Evolutionary conservation across 768 basidiomycete species (phyloP), one percentile per base, ranked within the genome.

Genomic region (Lentinus tigrinus): DNA sequence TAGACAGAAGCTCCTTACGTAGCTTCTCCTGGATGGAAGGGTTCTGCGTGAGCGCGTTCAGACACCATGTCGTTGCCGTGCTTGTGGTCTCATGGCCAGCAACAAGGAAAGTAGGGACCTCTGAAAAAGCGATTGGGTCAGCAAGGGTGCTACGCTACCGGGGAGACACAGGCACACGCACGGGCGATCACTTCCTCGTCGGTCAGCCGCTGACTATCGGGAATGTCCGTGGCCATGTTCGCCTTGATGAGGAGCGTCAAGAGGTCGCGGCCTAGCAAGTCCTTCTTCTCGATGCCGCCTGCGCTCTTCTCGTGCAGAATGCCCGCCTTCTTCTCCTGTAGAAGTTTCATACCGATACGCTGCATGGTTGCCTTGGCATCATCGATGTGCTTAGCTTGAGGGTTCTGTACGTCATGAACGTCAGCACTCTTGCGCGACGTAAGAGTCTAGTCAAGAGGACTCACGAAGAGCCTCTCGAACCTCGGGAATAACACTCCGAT

Each of bases 161-260:
- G 17, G n/a, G 24, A 44, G 34, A 13, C 34, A 3, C 38, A 17
- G 37, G 28, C 14, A 10, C 3, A 73, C 83, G 57, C 62, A 87
- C 78, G 81, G 6, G 75, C 74, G 2, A 87, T 57, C 16, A 90
- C 83, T 58, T 89, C 88, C 27, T 77, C 77, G 54, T 90, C 87
- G 0, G 77, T 77, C 72, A 89, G 73, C 39, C 73, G 73, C 65
- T 85, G 84, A 42, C 63, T 72, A 6, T 78, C 77, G 0, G 80
- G 78, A 7, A 85, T 62, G 64, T 88, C 83, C 1, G 77, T 80
- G 1, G 83, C 78, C 72, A 85, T 79, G 64, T 88, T 89, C 3
- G 86, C 85, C 54, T 77, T 75, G 37, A 88, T 72, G 4, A 88
- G 72, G 27, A 86, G 65, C 0, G 81, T 82, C 3, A 88, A 72